These are phyloP conservation scores for Pseudotulostoma volvatum DNA, from an alignment of 495 filamentous ascomycete species.

Conservation along the genomic window DNA sequence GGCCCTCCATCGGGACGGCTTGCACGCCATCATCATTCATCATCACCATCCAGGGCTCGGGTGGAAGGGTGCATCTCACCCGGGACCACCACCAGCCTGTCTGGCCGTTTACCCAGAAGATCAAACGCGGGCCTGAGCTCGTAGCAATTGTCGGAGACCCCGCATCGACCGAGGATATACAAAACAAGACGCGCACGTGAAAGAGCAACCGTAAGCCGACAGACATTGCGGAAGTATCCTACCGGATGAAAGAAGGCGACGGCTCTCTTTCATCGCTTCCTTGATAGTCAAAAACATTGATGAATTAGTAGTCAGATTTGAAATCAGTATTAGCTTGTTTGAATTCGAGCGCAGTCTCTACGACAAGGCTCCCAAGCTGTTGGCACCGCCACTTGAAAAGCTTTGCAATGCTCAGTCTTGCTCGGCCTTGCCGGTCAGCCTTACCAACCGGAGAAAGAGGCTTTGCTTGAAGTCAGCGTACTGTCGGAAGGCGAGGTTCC, in stretches of 20 bases:
- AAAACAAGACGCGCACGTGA: conserved; percentile 84
- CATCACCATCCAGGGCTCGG: conserved; percentile 36
- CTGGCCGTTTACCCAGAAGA: conserved; percentile 48
- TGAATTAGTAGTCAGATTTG: conserved; percentile 88
- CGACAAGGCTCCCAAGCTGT: conserved; percentile 57
- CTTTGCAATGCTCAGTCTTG: conserved; percentile 67
- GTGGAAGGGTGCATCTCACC: conserved; percentile 73
- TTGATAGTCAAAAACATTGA: conserved; percentile 93
- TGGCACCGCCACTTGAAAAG: conserved; percentile 92
- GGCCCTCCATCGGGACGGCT: conserved; percentile 59
- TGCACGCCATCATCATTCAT: conserved; percentile 46
- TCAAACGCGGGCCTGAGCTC: conserved; percentile 80
- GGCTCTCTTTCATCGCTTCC: conserved; percentile 78
- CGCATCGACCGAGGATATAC: conserved; percentile 81
- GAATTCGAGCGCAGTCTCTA: conserved; percentile 54
- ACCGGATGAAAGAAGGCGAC: conserved; percentile 90
- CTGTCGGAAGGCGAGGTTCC: conserved; percentile 87
- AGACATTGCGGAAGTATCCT: conserved; percentile 88
- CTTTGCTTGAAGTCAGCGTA: conserved; percentile 94
- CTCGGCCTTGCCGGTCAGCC: conserved; percentile 88
- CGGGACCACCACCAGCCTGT: conserved; percentile 63
- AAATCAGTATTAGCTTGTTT: conserved; percentile 80
- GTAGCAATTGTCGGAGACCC: conserved; percentile 76
- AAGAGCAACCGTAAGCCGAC: conserved; percentile 85
- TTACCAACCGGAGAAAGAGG: conserved; percentile 78